These are phyloP conservation scores for Geum urbanum DNA, from an alignment of 306 rosid genomes.

Conservation along the genomic window DNA sequence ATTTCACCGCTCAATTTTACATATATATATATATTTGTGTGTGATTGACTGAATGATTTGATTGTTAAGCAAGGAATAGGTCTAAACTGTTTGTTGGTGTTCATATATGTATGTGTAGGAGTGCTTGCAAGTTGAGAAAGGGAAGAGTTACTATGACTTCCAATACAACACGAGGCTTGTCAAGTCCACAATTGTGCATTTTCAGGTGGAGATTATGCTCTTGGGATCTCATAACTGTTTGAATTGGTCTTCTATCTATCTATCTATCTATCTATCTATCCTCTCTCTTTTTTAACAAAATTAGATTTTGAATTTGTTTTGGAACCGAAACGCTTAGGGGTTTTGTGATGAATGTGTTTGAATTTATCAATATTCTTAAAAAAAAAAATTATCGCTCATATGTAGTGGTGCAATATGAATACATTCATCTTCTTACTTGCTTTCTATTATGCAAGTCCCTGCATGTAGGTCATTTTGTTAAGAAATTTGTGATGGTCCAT, in stretches of 20 bases:
- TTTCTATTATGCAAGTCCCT: not conserved
- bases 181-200: conserved; percentile 82
- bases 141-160: conserved; percentile 72
- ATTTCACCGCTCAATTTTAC: not conserved
- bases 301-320: not conserved
- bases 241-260: not conserved
- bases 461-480: not conserved
- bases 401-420: not conserved
- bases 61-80: not conserved
- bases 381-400: too few species aligned
- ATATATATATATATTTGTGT: too few species aligned
- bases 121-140: conserved; percentile 61
- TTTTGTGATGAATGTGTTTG: conserved; percentile 1
- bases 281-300: not conserved
- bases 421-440: not conserved
- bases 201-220: conserved; percentile 64
- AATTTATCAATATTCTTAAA: not conserved
- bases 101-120: conserved; percentile 39
- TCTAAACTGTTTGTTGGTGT: not conserved
- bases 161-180: conserved; percentile 89
- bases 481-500: not conserved
- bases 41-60: not conserved
- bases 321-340: not conserved
- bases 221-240: not conserved
- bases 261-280: too few species aligned